A percentile compares a stretch with the other conserved stretches of the same genome.
Conservation (phyloP, 768 basidiomycete genomes). For the Leccinum subtestaceum region DNA sequence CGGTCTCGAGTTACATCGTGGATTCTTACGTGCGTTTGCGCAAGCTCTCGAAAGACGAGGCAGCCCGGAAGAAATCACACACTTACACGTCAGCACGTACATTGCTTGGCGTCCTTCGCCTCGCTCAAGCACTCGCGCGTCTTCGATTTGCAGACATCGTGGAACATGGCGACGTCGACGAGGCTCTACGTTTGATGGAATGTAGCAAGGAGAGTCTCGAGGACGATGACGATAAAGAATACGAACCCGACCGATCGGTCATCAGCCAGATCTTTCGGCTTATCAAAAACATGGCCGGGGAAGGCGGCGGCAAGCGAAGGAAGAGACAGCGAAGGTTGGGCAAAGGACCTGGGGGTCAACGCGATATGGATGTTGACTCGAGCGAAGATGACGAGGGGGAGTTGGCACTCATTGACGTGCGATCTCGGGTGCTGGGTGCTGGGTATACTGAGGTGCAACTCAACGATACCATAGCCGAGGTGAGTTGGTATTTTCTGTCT, state of each 20-base stretch:
- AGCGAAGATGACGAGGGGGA: conserved; percentile 67
- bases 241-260: conserved; percentile 72
- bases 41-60: conserved; percentile 89
- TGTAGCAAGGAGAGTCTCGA: conserved; percentile 90
- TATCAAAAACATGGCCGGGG: conserved; percentile 79
- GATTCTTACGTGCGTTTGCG: conserved; percentile 95
- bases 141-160: conserved; percentile 82
- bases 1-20: conserved; percentile 90
- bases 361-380: conserved; percentile 67
- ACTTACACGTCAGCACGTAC: conserved; percentile 96
- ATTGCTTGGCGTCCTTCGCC: conserved; percentile 88
- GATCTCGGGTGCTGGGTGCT: conserved; percentile 77
- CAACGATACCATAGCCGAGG: conserved; percentile 79
- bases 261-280: conserved; percentile 86
- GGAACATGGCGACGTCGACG: conserved; percentile 86
- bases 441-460: conserved; percentile 92
- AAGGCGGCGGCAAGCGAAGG: conserved; percentile 38
- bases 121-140: conserved; percentile 92
- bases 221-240: conserved; percentile 71
- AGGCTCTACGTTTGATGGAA: conserved; percentile 95
- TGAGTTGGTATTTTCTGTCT: conserved; percentile 36
- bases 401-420: conserved; percentile 82
- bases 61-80: conserved; percentile 82
- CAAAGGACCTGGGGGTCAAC: conserved; percentile 65
- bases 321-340: conserved; percentile 56